Evolutionary conservation across 495 filamentous ascomycete genomes (phyloP).

Genomic region (Lasiosphaeria hispida): DNA sequence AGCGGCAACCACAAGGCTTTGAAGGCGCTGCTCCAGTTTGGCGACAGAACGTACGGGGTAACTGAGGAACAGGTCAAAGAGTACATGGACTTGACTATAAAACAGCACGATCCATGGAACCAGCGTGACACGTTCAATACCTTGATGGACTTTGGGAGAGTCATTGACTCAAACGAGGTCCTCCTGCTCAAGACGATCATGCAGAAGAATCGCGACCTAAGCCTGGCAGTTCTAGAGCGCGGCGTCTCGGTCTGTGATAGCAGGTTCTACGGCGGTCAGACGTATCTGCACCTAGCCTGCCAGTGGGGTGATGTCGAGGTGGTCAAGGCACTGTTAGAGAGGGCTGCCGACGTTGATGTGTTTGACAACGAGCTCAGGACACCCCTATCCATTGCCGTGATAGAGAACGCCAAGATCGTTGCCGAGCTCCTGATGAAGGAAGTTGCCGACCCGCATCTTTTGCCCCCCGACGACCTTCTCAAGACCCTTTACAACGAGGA

Average conservation of each 20-base stretch:
- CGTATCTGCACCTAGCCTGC: constrained; percentile 28
- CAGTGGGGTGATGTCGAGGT: constrained; percentile 24
- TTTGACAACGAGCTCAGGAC: constrained; percentile 27
- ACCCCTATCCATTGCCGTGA: constrained; percentile 24
- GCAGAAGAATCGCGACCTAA: constrained; percentile 22
- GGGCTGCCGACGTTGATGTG: constrained; percentile 26
- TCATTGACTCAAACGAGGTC: constrained; percentile 22
- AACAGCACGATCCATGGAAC: constrained; percentile 23
- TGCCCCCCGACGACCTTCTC: constrained; percentile 23
- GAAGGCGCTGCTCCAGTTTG: constrained; percentile 20
- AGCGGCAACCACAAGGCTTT: constrained; percentile 26
- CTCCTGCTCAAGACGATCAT: constrained; percentile 22
- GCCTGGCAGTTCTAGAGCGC: constrained; percentile 23
- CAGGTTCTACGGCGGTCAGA: constrained; percentile 20
- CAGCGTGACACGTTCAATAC: constrained; percentile 26
- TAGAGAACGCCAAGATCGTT: constrained; percentile 15
- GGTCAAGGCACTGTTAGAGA: constrained; percentile 24
- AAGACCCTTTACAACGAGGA: constrained; percentile 7
- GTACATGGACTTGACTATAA: constrained; percentile 21
- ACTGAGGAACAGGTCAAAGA: constrained; percentile 20
- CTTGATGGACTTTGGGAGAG: constrained; percentile 20
- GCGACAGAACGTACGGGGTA: constrained; percentile 13
- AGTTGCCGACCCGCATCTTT: constrained; percentile 26
- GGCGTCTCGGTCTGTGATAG: constrained; percentile 22
- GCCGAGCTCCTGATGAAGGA: constrained; percentile 22